Percentiles rank a stretch among this genome's conserved stretches.
Evolutionary conservation across 1,139 yeast species (phyloP).

Genomic region (Diutina neorugosa): DNA sequence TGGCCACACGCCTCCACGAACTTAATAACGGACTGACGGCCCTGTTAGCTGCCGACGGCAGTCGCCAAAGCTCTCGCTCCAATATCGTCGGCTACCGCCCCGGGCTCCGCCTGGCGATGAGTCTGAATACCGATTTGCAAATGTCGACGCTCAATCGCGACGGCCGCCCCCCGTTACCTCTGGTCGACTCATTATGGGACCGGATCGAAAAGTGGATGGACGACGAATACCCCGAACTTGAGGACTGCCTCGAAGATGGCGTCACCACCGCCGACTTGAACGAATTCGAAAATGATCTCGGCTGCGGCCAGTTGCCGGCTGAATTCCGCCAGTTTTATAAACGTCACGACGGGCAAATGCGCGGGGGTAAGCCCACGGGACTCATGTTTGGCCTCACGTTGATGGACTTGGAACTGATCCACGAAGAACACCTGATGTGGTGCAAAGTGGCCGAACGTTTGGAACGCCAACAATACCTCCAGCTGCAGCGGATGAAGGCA

Average conservation of each 20-base stretch:
- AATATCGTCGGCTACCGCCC: constrained; percentile 9
- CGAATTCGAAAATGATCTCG: constrained; percentile 65
- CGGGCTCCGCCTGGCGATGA: constrained; percentile 12
- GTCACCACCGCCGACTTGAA: constrained; percentile 68
- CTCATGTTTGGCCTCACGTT: constrained; percentile 59
- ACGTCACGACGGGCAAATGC: constrained; percentile 73
- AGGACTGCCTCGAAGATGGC: constrained; percentile 56
- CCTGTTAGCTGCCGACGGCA: constrained; percentile 7
- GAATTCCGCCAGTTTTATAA: constrained; percentile 69
- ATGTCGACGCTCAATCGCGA: constrained; percentile 24
- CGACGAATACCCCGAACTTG: constrained; percentile 68
- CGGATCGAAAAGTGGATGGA: constrained; percentile 67
- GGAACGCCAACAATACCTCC: constrained; percentile 28
- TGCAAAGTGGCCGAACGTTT: constrained; percentile 47
- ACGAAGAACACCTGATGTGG: constrained; percentile 67
- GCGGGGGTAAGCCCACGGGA: constrained; percentile 68
- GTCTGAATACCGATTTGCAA: constrained; percentile 20
- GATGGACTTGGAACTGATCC: constrained; percentile 57
- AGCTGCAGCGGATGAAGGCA: constrained; percentile 17
- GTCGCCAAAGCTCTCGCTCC: constrained; percentile 8
- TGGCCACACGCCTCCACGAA: constrained; percentile 24
- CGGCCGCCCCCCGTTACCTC: constrained; percentile 62
- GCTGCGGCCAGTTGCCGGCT: constrained; percentile 49
- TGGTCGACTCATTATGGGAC: constrained; percentile 61
- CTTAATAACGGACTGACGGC: constrained; percentile 28